Evolutionary conservation across 352 stramenopile genomes (phyloP), one percentile per base, ranked within the genome.

Genomic region (Blastocystis sp.): DNA sequence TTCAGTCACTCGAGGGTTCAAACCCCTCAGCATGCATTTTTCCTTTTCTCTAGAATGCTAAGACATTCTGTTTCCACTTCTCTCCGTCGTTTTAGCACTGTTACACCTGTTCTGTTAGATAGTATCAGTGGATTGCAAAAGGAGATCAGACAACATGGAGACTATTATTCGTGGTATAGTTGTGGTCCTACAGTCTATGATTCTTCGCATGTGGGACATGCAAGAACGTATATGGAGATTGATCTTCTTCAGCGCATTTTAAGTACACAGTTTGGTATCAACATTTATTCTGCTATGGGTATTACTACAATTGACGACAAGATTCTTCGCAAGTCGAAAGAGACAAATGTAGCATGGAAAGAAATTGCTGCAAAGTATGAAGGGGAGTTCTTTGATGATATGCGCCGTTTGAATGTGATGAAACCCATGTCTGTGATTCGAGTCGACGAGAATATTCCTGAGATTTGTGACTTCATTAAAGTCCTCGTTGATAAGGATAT

Each of bases 181-280:
- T 99, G 97, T 91, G 97, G 97, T 54, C 97, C 97, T 9, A 99
- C 97, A 0, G 96, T 98, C 7, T 99, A 99, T 90, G 96, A 97
- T 89, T 93, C 95, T 80, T 95, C 95, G 42, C 97, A 99, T 89
- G 89, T 99, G 56, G 97, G 97, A 21, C 97, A 99, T 90, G 96
- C 93, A 11, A 92, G 96, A 43, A 88, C 83, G 29, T 98, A 98
- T 90, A 93, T 97, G 43, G 94, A 91, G 88, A 93, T 98, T 29
- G 95, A 98, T 90, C 96, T 98, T 77, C 88, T 97, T 63, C 92
- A 94, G 32, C 91, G 95, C 78, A 93, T 98, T 74, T 77, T 97
- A 19, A 88, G 93, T 74, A 95, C 97, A 52, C 59, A 58, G 7
- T 87, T 78, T 24, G 77, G 77, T 16, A 52, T 75, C 27, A 87